A percentile compares a stretch with the other conserved stretches of the same genome.
Conservation (phyloP, 495 filamentous ascomycete species). For the Talaromyces nanjingensis region DNA sequence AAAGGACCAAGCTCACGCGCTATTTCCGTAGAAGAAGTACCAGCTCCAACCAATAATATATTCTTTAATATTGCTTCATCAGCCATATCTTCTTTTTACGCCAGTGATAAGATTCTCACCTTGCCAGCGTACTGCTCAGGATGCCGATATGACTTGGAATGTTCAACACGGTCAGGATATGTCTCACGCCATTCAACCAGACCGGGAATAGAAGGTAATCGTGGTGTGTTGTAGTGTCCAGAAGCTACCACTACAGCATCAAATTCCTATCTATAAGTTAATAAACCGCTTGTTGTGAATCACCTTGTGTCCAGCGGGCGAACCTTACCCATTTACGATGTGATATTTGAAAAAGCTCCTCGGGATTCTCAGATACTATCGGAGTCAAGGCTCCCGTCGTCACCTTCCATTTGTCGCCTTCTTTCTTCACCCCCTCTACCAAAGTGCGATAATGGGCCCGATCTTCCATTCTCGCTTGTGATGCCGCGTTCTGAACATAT, state of each 20-base stretch:
- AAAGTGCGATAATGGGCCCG: not conserved
- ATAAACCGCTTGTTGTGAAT: not conserved
- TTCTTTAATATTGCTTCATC: not conserved
- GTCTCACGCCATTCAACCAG: constrained; percentile 47
- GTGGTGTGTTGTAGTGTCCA: constrained; percentile 70
- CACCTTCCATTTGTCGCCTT: not conserved
- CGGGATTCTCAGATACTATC: not conserved
- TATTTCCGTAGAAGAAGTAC: not conserved
- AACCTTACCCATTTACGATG: not conserved
- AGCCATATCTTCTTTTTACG: not conserved
- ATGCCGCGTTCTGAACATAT: not conserved
- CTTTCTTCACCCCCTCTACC: not conserved
- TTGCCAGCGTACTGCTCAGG: not conserved
- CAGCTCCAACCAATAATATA: not conserved
- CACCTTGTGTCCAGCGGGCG: not conserved
- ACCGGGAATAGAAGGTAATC: constrained; percentile 56
- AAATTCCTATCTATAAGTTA: constrained; percentile 17
- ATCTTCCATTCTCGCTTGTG: not conserved
- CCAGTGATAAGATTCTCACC: not conserved
- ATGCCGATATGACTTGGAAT: constrained; percentile 65
- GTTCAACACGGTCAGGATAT: constrained; percentile 60
- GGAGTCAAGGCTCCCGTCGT: not conserved
- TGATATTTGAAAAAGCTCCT: not conserved
- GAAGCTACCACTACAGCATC: constrained; percentile 79
- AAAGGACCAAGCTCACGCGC: not conserved